Percentiles rank a stretch among this genome's conserved stretches.
These are phyloP conservation scores for Cyanophora paradoxa DNA, from an alignment of 78 protist genomes.

Conservation along the genomic window DNA sequence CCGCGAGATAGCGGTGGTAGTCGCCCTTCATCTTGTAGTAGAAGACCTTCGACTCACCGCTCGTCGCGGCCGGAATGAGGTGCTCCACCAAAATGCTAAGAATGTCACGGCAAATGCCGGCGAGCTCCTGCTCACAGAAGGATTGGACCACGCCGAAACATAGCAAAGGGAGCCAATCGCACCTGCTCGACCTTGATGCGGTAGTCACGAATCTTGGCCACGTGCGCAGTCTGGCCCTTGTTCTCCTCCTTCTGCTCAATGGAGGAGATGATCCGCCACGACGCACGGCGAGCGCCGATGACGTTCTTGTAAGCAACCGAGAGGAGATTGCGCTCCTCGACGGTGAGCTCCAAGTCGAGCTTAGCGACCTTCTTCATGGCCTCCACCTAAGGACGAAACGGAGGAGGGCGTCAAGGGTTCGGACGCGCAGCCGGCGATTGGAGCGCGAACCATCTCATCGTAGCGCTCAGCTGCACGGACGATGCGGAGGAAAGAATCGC, in stretches of 20 bases:
- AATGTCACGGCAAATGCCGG: slow-evolving; percentile 74
- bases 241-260: slow-evolving; percentile 54
- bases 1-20: slow-evolving; percentile 96
- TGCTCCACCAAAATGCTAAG: slow-evolving; percentile 61
- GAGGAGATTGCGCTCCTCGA: slow-evolving; percentile 95
- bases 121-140: no score
- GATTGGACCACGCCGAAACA: no score
- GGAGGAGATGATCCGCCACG: slow-evolving; percentile 90
- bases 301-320: slow-evolving; percentile 99
- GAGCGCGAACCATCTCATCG: no score
- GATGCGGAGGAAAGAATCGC: no score
- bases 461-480: no score
- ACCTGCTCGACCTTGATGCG: neutral
- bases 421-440: no score
- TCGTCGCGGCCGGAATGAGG: slow-evolving; percentile 69
- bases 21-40: slow-evolving; percentile 95
- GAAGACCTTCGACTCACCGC: slow-evolving; percentile 83
- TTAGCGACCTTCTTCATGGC: slow-evolving; percentile 87
- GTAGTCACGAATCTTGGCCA: neutral
- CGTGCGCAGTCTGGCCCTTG: neutral
- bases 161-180: no score
- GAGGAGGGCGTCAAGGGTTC: no score
- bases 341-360: slow-evolving; percentile 76
- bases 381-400: no score
- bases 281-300: slow-evolving; percentile 93